A percentile compares a stretch with the other conserved stretches of the same genome.
Conservation (phyloP, 2,329 filamentous ascomycete genomes). For the Lachnellula willkommii region DNA sequence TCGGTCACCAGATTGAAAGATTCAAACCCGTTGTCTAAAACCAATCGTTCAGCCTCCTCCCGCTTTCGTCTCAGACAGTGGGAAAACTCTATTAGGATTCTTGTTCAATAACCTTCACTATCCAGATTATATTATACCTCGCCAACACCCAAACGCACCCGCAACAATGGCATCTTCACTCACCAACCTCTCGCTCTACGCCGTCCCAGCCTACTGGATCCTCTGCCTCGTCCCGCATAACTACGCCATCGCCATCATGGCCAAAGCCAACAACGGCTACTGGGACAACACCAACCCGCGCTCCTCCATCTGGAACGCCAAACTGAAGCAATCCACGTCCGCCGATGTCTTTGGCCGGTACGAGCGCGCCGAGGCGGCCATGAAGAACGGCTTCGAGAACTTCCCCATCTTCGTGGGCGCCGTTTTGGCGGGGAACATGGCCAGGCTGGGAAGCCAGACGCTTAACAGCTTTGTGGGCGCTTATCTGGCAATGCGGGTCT, state of each 20-base stretch:
- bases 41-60: no score
- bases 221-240: slow-evolving; percentile 38
- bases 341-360: slow-evolving; percentile 35
- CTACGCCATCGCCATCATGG: slow-evolving; percentile 32
- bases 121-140: no score
- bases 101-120: no score
- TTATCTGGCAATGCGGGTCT: slow-evolving; percentile 6
- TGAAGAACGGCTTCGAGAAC: slow-evolving; percentile 43
- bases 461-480: slow-evolving; percentile 14
- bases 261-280: slow-evolving; percentile 32
- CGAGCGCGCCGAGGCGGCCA: slow-evolving; percentile 41
- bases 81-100: no score
- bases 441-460: slow-evolving; percentile 24
- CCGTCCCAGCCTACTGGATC: slow-evolving; percentile 40
- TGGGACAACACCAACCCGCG: slow-evolving; percentile 42
- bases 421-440: slow-evolving; percentile 39
- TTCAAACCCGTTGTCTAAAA: no score
- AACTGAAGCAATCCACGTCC: slow-evolving; percentile 35
- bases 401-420: slow-evolving; percentile 41
- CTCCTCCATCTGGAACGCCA: slow-evolving; percentile 30
- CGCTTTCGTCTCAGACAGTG: no score
- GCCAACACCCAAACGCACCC: no score
- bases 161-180: no score
- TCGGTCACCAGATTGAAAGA: no score
- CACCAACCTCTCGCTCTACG: slow-evolving; percentile 24